Conservation (phyloP, 2,329 filamentous ascomycete species). For the Botryotinia convoluta region DNA sequence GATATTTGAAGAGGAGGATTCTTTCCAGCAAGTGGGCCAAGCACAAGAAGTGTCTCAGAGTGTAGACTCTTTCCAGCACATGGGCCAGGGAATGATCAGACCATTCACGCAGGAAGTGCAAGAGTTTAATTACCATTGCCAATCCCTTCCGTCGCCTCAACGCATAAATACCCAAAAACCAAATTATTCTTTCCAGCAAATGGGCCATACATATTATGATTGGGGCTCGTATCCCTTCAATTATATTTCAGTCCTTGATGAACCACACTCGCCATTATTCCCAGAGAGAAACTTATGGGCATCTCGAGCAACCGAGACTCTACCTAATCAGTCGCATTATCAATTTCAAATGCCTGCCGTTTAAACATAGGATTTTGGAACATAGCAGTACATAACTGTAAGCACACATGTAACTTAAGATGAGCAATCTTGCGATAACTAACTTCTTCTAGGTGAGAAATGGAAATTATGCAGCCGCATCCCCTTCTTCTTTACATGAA, state of each 20-base stretch:
- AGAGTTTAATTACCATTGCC: neutral
- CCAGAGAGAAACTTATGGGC: constrained; percentile 2
- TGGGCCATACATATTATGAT: neutral
- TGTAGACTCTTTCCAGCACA: neutral
- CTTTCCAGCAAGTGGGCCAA: neutral
- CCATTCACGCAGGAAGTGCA: neutral
- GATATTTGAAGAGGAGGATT: too few relatives aligned
- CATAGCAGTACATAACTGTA: neutral
- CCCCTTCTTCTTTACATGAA: too few relatives aligned
- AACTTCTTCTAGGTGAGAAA: neutral
- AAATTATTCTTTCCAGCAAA: neutral
- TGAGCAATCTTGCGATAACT: too few relatives aligned
- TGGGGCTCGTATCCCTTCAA: neutral
- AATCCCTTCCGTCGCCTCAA: neutral
- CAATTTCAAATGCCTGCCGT: too few relatives aligned
- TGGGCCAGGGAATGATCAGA: neutral
- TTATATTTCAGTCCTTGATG: neutral
- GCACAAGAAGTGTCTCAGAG: neutral
- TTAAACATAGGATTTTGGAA: neutral
- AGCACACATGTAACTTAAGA: neutral
- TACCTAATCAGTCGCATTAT: neutral
- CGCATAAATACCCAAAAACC: too few relatives aligned
- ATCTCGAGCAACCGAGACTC: neutral
- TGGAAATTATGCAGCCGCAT: neutral
- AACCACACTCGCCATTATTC: neutral